phyloP scores from a whole-genome alignment of 2,329 filamentous ascomycete genomes.

The Lachnellula suecica region DNA sequence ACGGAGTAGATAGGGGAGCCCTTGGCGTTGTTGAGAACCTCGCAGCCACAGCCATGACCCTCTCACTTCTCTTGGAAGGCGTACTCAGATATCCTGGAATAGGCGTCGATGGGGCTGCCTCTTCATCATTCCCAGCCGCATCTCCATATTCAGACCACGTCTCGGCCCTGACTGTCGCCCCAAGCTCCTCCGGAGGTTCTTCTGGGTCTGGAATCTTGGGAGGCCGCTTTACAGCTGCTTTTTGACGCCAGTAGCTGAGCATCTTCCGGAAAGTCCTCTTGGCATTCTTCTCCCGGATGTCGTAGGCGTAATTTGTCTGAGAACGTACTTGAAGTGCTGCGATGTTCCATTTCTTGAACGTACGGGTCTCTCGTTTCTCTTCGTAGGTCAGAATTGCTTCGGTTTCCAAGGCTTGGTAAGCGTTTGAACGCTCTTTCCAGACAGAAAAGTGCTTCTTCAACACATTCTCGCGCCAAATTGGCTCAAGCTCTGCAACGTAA shows the following conservation, averaged over 20 bases:
- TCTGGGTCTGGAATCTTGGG: conserved; percentile 4
- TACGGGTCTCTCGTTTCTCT: conserved; percentile 24
- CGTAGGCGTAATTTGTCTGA: conserved; percentile 26
- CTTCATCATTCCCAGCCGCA: conserved; percentile 24
- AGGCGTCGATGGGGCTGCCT: conserved; percentile 18
- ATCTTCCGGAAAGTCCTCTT: conserved; percentile 34
- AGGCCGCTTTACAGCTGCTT: conserved; percentile 22
- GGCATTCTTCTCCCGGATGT: conserved; percentile 31
- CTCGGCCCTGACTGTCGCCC: conserved; percentile 22
- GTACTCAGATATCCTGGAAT: conserved; percentile 22
- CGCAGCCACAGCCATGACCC: conserved; percentile 38
- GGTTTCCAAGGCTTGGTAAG: conserved; percentile 22
- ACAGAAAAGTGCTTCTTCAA: conserved; percentile 24
- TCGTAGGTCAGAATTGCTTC: conserved; percentile 30
- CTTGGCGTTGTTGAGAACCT: conserved; percentile 43
- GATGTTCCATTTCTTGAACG: conserved; percentile 33
- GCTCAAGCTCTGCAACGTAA: conserved; percentile 28
- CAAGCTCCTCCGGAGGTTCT: conserved; percentile 12
- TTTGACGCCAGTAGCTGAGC: conserved; percentile 32
- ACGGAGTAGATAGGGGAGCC: conserved; percentile 42
- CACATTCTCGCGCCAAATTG: conserved; percentile 20
- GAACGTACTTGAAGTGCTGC: conserved; percentile 26
- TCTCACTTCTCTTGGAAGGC: conserved; percentile 42
- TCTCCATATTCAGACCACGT: conserved; percentile 32
- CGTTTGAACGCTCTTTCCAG: conserved; percentile 27